These are phyloP conservation scores for Colletotrichum trifolii DNA, from an alignment of 2,329 filamentous ascomycete species.

Conservation along the genomic window DNA sequence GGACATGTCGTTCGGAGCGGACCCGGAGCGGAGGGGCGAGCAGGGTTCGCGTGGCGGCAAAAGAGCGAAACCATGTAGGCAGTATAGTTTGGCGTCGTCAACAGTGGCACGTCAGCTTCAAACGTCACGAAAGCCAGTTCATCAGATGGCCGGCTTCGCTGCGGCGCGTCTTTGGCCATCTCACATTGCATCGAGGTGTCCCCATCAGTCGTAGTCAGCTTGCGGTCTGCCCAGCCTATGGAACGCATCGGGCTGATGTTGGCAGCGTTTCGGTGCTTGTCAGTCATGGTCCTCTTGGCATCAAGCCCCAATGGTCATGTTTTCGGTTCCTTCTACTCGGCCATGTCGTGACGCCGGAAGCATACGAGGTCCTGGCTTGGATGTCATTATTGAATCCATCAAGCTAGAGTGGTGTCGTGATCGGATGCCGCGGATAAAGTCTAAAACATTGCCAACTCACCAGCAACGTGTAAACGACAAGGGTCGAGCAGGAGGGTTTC, in stretches of 20 bases:
- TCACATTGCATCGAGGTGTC: background rate
- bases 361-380: background rate
- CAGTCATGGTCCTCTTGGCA: too few relatives aligned
- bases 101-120: slow-evolving; percentile 1
- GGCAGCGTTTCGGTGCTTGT: too few relatives aligned
- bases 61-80: background rate
- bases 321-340: background rate
- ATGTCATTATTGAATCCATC: background rate
- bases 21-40: background rate
- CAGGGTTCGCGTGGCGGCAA: background rate
- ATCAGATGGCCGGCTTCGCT: background rate
- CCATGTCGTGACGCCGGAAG: slow-evolving; percentile 12
- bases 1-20: slow-evolving; percentile 17
- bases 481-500: slow-evolving; percentile 11
- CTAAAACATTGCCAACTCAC: background rate
- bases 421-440: slow-evolving; percentile 21
- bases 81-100: too few relatives aligned
- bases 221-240: background rate
- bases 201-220: background rate
- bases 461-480: background rate
- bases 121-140: background rate
- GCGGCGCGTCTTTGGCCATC: slow-evolving; percentile 19
- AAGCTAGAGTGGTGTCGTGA: slow-evolving; percentile 6
- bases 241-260: too few relatives aligned
- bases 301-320: too few relatives aligned